These are phyloP conservation scores for Capniomyces stellatus DNA, from an alignment of 371 early-diverging fungal genomes.

Conservation along the genomic window DNA sequence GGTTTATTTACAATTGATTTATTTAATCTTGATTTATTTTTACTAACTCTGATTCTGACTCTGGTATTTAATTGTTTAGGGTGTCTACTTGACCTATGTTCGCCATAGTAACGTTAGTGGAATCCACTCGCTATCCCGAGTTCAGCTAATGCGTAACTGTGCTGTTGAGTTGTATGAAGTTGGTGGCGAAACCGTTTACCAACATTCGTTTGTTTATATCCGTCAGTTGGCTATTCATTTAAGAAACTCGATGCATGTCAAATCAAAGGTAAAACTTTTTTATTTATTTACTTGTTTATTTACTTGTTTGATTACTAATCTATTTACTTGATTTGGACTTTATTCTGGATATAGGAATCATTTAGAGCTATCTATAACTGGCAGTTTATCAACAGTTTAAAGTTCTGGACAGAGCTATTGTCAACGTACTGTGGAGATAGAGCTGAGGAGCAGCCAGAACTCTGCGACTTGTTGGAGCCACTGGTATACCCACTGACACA, in stretches of 20 bases:
- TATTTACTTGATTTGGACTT: too few species aligned
- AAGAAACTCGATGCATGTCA: conserved; percentile 60
- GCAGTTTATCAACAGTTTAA: conserved; percentile 79
- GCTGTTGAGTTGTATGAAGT: conserved; percentile 69
- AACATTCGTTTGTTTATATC: conserved; percentile 78
- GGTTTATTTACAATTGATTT: too few species aligned
- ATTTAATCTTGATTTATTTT: too few species aligned
- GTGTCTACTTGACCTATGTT: conserved; percentile 62
- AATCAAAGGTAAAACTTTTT: conserved; percentile 49
- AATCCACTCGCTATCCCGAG: conserved; percentile 55
- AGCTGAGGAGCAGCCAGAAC: conserved; percentile 22
- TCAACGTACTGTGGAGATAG: conserved; percentile 39
- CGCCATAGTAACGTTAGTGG: conserved; percentile 54
- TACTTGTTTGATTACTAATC: too few species aligned
- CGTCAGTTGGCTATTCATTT: conserved; percentile 80
- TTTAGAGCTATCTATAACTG: conserved; percentile 80
- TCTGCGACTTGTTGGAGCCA: conserved; percentile 36
- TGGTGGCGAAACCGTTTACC: conserved; percentile 58
- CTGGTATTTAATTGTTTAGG: too few species aligned
- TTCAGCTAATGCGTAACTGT: conserved; percentile 75
- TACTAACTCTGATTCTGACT: too few species aligned
- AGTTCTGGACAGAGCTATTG: conserved; percentile 72
- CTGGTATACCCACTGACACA: conserved; percentile 83
- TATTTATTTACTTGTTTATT: too few species aligned
- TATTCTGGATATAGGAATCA: too few species aligned